Evolutionary conservation across 2,329 filamentous ascomycete species (phyloP).

Genomic region (Venturia carpophila): DNA sequence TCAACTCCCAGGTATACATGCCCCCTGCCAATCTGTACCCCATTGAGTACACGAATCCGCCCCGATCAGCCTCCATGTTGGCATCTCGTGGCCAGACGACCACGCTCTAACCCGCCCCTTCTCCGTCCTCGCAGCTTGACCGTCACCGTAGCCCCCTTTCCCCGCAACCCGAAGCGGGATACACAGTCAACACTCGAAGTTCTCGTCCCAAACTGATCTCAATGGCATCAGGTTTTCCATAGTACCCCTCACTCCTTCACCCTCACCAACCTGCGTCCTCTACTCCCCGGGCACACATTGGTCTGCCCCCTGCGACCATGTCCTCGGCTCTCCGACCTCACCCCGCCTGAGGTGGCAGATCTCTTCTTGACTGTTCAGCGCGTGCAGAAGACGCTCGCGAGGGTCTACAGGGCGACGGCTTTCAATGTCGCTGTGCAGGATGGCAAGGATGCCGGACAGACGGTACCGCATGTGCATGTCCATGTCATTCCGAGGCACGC

Average conservation of each 20-base stretch:
- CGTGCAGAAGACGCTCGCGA: constrained; percentile 66
- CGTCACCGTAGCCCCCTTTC: not conserved
- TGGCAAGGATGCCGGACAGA: constrained; percentile 82
- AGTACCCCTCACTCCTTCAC: constrained; percentile 72
- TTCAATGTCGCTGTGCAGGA: constrained; percentile 97
- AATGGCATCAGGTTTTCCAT: constrained; percentile 68
- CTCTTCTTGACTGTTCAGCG: constrained; percentile 81
- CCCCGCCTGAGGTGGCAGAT: constrained; percentile 64
- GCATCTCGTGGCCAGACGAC: not conserved
- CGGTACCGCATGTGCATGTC: constrained; percentile 85
- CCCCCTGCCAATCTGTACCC: constrained; percentile 4
- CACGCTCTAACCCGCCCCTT: not conserved
- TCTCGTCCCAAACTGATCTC: constrained; percentile 15
- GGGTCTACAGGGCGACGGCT: constrained; percentile 56
- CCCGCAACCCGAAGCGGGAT: not conserved
- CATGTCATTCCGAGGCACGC: constrained; percentile 73
- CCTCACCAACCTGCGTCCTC: constrained; percentile 89
- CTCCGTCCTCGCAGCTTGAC: constrained; percentile 2
- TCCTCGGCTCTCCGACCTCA: constrained; percentile 67
- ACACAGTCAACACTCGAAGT: not conserved
- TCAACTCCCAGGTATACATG: constrained; percentile 59
- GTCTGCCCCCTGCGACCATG: constrained; percentile 67
- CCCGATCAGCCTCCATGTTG: not conserved
- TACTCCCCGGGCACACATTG: constrained; percentile 87
- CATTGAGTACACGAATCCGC: not conserved